Conservation (phyloP, 2,329 filamentous ascomycete species). For the Fonsecaea monophora region DNA sequence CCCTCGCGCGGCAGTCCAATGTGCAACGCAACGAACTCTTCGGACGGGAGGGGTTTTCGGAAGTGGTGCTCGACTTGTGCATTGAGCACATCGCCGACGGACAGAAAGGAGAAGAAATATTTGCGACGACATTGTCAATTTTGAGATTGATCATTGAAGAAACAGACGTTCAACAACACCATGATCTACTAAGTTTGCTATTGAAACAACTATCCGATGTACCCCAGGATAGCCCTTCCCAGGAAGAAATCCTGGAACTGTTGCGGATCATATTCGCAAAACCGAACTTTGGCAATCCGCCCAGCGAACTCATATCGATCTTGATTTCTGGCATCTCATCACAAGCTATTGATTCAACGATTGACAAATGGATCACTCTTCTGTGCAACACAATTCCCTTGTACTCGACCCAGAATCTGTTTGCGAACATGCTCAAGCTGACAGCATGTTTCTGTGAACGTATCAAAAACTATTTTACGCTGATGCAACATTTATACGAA, state of each 20-base stretch:
- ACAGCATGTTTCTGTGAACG: conserved; percentile 88
- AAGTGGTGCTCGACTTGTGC: conserved; percentile 31
- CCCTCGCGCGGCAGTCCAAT: conserved; percentile 29
- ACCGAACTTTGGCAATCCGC: conserved; percentile 48
- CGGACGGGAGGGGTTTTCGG: conserved; percentile 27
- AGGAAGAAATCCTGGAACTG: conserved; percentile 35
- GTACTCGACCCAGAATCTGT: conserved; percentile 81
- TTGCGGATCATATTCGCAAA: conserved; percentile 35
- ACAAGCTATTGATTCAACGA: conserved; percentile 71
- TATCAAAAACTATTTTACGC: conserved; percentile 73
- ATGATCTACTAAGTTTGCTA: conserved; percentile 30
- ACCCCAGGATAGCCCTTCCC: conserved; percentile 21
- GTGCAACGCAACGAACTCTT: conserved; percentile 34
- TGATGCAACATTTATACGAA: conserved; percentile 70
- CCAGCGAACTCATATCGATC: conserved; percentile 75
- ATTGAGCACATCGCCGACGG: conserved; percentile 20
- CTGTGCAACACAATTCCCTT: conserved; percentile 82
- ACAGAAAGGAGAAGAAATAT: conserved; percentile 14
- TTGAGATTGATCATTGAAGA: conserved; percentile 33
- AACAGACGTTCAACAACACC: conserved; percentile 19
- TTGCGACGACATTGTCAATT: conserved; percentile 28
- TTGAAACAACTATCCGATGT: conserved; percentile 29
- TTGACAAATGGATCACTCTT: conserved; percentile 92
- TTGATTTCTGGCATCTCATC: conserved; percentile 82
- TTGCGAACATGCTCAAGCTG: conserved; percentile 82